These are phyloP conservation scores for Phytophthora melonis DNA, from an alignment of 352 stramenopile species.

Conservation along the genomic window DNA sequence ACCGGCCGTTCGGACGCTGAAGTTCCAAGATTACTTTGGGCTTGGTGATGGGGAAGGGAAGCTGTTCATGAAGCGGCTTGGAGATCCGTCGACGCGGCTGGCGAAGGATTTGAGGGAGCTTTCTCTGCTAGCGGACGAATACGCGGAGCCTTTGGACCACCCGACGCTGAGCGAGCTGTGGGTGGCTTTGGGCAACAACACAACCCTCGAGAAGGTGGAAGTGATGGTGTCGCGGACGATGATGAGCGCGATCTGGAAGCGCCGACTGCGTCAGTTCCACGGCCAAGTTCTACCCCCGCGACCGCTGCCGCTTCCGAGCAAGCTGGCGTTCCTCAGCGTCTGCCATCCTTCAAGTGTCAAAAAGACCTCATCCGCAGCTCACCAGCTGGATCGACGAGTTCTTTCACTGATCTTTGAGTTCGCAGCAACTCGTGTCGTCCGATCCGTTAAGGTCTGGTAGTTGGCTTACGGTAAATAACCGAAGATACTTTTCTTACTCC, in stretches of 20 bases:
- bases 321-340: constrained; percentile 7
- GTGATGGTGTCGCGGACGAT: constrained; percentile 13
- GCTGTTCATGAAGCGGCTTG: constrained; percentile 24
- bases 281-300: constrained; percentile 19
- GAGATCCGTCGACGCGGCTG: constrained; percentile 17
- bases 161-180: constrained; percentile 19
- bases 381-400: neutral
- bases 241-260: constrained; percentile 21
- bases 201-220: constrained; percentile 15
- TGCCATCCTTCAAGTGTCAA: neutral
- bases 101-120: constrained; percentile 20
- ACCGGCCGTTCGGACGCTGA: constrained; percentile 5
- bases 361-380: neutral
- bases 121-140: constrained; percentile 17
- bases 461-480: neutral
- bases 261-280: constrained; percentile 15
- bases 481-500: neutral
- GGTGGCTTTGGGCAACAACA: constrained; percentile 14
- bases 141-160: constrained; percentile 20
- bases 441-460: neutral
- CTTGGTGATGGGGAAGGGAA: constrained; percentile 19
- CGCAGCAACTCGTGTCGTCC: neutral
- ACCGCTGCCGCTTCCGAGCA: neutral
- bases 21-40: constrained; percentile 23
- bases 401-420: constrained; percentile 1